A percentile compares a stretch with the other conserved stretches of the same genome.
Evolutionary conservation across 805 yeast genomes (phyloP).

Genomic region (Spathaspora boniae): DNA sequence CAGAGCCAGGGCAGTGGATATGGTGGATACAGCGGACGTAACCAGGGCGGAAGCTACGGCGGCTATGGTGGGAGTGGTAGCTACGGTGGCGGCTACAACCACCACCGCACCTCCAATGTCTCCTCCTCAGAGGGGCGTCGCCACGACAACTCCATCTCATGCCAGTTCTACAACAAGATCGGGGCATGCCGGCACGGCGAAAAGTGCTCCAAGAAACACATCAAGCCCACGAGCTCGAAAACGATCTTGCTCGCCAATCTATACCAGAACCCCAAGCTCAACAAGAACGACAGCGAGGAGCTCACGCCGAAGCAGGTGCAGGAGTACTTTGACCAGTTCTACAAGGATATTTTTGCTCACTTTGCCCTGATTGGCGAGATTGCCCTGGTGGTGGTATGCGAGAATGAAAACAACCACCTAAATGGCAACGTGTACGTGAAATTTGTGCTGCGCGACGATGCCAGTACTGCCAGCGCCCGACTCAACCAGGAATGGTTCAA

Average conservation of each 20-base stretch:
- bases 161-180: slow-evolving; percentile 70
- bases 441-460: slow-evolving; percentile 53
- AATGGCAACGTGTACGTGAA: slow-evolving; percentile 82
- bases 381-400: slow-evolving; percentile 69
- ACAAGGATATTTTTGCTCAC: slow-evolving; percentile 69
- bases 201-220: slow-evolving; percentile 73
- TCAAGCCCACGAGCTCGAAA: slow-evolving; percentile 59
- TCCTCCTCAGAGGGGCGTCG: too few species aligned
- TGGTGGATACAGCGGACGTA: too few species aligned
- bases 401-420: slow-evolving; percentile 76
- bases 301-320: slow-evolving; percentile 35
- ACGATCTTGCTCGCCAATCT: slow-evolving; percentile 65
- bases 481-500: slow-evolving; percentile 83
- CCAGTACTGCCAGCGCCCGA: slow-evolving; percentile 54
- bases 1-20: too few species aligned
- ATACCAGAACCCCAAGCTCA: slow-evolving; percentile 57
- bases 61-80: too few species aligned
- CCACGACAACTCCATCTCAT: slow-evolving; percentile 14
- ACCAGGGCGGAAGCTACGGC: too few species aligned
- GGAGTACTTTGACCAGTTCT: slow-evolving; percentile 56
- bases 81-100: too few species aligned
- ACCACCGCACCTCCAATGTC: too few species aligned
- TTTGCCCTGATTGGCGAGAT: slow-evolving; percentile 49
- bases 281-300: slow-evolving; percentile 27
- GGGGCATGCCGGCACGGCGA: slow-evolving; percentile 96